phyloP scores from a whole-genome alignment of 2,329 filamentous ascomycete genomes.

The Colletotrichum euphorbiae region DNA sequence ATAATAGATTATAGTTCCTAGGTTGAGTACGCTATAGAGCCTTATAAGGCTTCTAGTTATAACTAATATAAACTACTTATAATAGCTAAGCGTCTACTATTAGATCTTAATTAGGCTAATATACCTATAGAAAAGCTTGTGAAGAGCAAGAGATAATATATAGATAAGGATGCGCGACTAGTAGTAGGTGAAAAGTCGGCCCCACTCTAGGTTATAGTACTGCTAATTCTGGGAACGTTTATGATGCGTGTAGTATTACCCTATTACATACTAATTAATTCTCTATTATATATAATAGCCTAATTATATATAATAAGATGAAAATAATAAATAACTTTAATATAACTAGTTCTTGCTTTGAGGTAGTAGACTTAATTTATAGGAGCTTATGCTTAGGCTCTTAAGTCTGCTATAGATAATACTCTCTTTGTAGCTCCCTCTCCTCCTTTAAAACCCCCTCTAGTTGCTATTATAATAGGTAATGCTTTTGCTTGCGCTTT shows the following conservation, averaged over 20 bases:
- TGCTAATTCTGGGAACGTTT: no score
- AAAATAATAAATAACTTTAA: background rate
- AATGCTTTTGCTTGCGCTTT: background rate
- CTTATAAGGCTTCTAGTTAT: background rate
- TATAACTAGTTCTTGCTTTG: background rate
- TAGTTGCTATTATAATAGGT: background rate
- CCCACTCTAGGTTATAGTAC: no score
- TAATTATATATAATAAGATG: background rate
- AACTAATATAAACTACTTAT: background rate
- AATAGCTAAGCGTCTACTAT: background rate
- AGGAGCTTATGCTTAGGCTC: background rate
- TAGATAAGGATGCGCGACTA: no score
- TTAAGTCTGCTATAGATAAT: background rate
- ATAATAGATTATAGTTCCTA: background rate
- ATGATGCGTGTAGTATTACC: no score
- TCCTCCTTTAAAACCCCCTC: background rate
- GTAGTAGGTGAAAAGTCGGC: no score
- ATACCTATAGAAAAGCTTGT: background rate
- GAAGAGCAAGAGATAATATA: background rate
- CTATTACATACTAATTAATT: background rate
- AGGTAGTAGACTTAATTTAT: background rate
- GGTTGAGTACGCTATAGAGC: conserved; percentile 4
- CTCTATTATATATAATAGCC: background rate
- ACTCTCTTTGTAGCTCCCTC: background rate
- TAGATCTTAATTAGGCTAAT: background rate